phyloP scores from a whole-genome alignment of 148 eudicot genomes.

The Cornus kousa region DNA sequence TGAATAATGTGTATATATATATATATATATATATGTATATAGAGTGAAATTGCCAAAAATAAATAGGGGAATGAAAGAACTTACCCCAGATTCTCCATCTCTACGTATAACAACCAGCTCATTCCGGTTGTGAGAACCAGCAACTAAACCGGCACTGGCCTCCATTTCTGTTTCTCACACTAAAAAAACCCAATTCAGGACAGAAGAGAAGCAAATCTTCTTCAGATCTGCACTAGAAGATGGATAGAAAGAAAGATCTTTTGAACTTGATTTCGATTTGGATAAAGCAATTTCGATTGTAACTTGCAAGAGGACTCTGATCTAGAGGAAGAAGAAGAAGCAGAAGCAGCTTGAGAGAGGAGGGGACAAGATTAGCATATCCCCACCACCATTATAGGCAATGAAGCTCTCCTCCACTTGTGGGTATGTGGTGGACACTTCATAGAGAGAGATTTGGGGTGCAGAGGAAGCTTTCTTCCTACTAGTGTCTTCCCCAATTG shows the following conservation, averaged over 20 bases:
- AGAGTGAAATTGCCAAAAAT: too few species aligned
- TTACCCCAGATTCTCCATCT: conserved; percentile 8
- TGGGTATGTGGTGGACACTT: too few species aligned
- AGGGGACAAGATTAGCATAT: too few species aligned
- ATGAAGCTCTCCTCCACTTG: conserved; percentile 2
- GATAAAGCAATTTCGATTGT: background rate
- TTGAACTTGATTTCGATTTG: background rate
- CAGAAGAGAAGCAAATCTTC: too few species aligned
- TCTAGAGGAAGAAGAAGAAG: background rate
- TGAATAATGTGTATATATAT: too few species aligned
- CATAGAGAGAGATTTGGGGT: background rate
- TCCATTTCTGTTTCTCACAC: conserved; percentile 4
- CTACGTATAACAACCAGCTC: conserved; percentile 11
- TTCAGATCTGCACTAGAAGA: background rate
- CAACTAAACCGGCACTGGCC: conserved; percentile 15
- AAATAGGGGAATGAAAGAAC: background rate
- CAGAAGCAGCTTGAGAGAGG: too few species aligned
- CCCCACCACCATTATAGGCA: background rate
- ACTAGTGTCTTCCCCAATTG: background rate
- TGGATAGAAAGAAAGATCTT: background rate
- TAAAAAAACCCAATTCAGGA: too few species aligned
- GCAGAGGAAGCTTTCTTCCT: background rate
- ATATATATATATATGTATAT: too few species aligned
- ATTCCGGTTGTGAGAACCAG: conserved; percentile 17
- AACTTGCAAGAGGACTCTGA: background rate